Evolutionary conservation across 805 yeast species (phyloP).

Genomic region (Metschnikowia picachoensis): DNA sequence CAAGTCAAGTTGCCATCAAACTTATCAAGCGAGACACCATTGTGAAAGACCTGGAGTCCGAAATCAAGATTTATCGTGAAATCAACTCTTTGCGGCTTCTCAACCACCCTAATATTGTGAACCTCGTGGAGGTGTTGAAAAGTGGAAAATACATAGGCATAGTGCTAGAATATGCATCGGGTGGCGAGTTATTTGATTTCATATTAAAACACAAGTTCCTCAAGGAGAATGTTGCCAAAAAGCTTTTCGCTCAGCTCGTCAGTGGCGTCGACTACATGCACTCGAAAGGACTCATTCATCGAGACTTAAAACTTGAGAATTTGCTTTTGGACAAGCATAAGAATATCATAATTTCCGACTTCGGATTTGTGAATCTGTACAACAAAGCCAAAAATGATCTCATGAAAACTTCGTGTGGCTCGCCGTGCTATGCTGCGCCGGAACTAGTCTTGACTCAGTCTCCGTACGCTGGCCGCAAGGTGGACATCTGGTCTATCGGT

Average conservation of each 20-base stretch:
- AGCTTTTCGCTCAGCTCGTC: conserved; percentile 86
- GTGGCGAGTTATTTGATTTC: conserved; percentile 94
- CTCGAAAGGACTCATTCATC: conserved; percentile 72
- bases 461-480: conserved; percentile 89
- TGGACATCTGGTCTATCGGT: conserved; percentile 97
- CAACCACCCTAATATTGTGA: conserved; percentile 91
- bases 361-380: conserved; percentile 92
- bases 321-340: conserved; percentile 77
- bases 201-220: conserved; percentile 81
- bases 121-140: conserved; percentile 87
- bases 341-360: conserved; percentile 83
- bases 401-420: conserved; percentile 94
- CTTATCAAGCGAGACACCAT: conserved; percentile 84
- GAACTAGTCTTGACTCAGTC: conserved; percentile 84
- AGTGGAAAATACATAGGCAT: conserved; percentile 95
- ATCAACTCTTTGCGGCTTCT: conserved; percentile 83
- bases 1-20: conserved; percentile 89
- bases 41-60: conserved; percentile 81
- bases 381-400: conserved; percentile 54
- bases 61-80: conserved; percentile 86
- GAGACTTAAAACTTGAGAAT: conserved; percentile 75
- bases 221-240: conserved; percentile 82
- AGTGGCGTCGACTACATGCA: conserved; percentile 92
- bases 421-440: conserved; percentile 99
- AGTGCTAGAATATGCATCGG: conserved; percentile 93